A percentile compares a stretch with the other conserved stretches of the same genome.
Evolutionary conservation across 1,284 basidiomycete genomes (phyloP).

Genomic region (Apiotrichum akiyoshidainum): DNA sequence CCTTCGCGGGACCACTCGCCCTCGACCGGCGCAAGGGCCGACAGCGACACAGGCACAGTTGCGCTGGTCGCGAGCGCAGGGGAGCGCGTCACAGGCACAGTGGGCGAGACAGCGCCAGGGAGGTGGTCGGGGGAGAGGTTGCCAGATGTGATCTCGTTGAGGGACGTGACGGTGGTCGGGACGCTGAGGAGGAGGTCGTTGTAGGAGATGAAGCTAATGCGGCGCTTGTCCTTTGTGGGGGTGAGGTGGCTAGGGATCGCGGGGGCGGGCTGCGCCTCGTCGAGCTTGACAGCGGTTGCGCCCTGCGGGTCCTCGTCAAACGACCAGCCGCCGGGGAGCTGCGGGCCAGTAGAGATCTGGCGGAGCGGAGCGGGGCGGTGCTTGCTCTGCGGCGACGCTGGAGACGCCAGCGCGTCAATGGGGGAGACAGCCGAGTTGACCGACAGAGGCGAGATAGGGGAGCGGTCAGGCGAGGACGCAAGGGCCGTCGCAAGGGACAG

Average conservation of each 20-base stretch:
- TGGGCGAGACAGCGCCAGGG: slow-evolving; percentile 45
- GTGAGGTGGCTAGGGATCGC: slow-evolving; percentile 59
- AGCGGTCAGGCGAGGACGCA: background rate
- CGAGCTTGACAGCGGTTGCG: slow-evolving; percentile 7
- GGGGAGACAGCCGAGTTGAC: background rate
- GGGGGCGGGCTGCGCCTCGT: background rate
- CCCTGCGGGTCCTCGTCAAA: slow-evolving; percentile 21
- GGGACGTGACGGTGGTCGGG: slow-evolving; percentile 65
- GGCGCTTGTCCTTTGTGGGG: slow-evolving; percentile 44
- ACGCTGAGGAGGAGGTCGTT: slow-evolving; percentile 73
- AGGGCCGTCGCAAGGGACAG: background rate
- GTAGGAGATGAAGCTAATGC: slow-evolving; percentile 82
- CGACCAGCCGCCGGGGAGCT: slow-evolving; percentile 46
- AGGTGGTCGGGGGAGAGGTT: slow-evolving; percentile 48
- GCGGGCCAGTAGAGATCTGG: slow-evolving; percentile 38
- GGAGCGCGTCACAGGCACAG: slow-evolving; percentile 49
- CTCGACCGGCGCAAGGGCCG: slow-evolving; percentile 30
- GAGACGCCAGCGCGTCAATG: background rate
- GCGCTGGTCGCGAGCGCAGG: slow-evolving; percentile 34
- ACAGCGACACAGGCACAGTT: background rate
- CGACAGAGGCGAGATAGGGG: slow-evolving; percentile 5
- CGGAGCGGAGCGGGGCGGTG: slow-evolving; percentile 33
- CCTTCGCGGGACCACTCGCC: slow-evolving; percentile 82
- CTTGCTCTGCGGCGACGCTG: slow-evolving; percentile 5
- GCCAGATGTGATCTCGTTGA: slow-evolving; percentile 65